Evolutionary conservation across 352 stramenopile species (phyloP), one percentile per base, ranked within the genome.

Genomic region (Globisporangium uncinulatum): DNA sequence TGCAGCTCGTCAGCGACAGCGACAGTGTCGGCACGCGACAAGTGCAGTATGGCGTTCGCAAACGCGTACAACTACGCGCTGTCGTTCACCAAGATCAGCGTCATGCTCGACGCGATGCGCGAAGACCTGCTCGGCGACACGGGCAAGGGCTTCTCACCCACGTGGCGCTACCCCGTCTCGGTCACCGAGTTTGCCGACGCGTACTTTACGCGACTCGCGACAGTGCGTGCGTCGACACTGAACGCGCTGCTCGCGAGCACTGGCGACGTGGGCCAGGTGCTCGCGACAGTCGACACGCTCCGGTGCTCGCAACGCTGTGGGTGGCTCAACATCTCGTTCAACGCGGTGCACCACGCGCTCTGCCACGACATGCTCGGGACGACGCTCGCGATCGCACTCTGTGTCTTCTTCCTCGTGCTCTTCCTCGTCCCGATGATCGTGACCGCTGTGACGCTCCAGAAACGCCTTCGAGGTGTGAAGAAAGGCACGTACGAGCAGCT

Each of bases 301-400:
- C 81, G 80, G 1, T 94, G 83, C 79, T 83, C 74, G 4, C 72
- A 86, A 50, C 83, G 83, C 63, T 94, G 84, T 56, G 68, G 76
- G 20, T 94, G 84, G 84, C 70, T 87, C 73, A 91, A 91, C 57
- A 73, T 91, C 43, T 82, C 79, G 19, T 94, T 87, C 72, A 86
- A 90, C 61, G 67, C 81, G 46, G 79, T 92, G 10, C 78, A 92
- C 61, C 71, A 83, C 46, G 62, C 76, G 29, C 64, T 94, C 20
- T 94, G 84, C 63, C 72, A 71, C 42, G 76, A 91, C 62, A 73
- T 94, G 10, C 62, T 94, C 51, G 82, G 82, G 59, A 88, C 79
- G 42, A 90, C 79, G 48, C 70, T 94, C 15, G 79, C 75, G 10
- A 89, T 94, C 54, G 83, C 83, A 54, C 67, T 94, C 3, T 88